These are phyloP conservation scores for Tardiomyces depauwii DNA, from an alignment of 1,139 yeast genomes.

Conservation along the genomic window DNA sequence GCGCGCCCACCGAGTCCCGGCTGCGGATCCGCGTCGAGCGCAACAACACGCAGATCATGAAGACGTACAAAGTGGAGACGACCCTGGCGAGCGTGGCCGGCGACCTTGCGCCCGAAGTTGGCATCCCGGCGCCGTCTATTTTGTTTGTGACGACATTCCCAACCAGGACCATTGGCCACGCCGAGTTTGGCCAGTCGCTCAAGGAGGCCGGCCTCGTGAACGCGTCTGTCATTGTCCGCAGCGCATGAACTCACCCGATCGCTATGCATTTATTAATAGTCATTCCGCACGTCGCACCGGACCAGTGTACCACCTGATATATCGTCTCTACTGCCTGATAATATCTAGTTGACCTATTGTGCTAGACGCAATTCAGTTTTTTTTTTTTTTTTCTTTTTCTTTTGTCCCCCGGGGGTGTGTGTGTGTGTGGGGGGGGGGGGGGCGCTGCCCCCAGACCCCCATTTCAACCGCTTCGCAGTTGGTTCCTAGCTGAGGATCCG, in stretches of 20 bases:
- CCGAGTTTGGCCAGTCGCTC: slow-evolving; percentile 17
- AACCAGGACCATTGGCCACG: slow-evolving; percentile 14
- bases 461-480: too few relatives aligned
- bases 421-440: too few relatives aligned
- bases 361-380: too few relatives aligned
- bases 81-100: slow-evolving; percentile 24
- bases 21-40: slow-evolving; percentile 23
- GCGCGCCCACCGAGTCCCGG: slow-evolving; percentile 21
- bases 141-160: slow-evolving; percentile 26
- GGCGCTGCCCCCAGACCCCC: too few relatives aligned
- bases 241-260: background rate
- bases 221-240: slow-evolving; percentile 15
- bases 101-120: slow-evolving; percentile 15
- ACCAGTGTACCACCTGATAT: too few relatives aligned
- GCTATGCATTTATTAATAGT: too few relatives aligned
- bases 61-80: slow-evolving; percentile 20
- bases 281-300: too few relatives aligned
- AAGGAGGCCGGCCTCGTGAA: slow-evolving; percentile 22
- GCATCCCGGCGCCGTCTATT: slow-evolving; percentile 11
- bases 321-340: too few relatives aligned
- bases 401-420: too few relatives aligned
- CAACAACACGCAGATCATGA: slow-evolving; percentile 16
- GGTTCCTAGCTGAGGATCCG: too few relatives aligned
- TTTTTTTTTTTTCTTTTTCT: too few relatives aligned
- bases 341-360: too few relatives aligned